Conservation (phyloP, 768 basidiomycete species). For the Rhizopogon roseolus region DNA sequence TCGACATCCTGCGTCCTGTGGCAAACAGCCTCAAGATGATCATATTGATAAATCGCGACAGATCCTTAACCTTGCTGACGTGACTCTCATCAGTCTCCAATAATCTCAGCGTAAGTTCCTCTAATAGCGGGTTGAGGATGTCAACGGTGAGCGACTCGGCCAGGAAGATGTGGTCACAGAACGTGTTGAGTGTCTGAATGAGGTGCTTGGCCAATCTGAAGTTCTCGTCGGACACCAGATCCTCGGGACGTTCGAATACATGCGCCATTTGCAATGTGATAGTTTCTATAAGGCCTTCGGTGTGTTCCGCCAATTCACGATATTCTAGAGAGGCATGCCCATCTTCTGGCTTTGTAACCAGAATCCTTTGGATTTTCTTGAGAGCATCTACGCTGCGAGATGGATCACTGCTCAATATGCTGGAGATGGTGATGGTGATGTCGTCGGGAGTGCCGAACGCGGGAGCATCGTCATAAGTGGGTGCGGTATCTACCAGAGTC, state of each 20-base stretch:
- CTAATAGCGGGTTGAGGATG: constrained; percentile 80
- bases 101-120: constrained; percentile 86
- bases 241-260: constrained; percentile 79
- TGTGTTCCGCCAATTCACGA: constrained; percentile 72
- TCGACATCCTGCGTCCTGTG: constrained; percentile 83
- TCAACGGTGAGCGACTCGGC: constrained; percentile 85
- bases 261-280: constrained; percentile 90
- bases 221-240: constrained; percentile 69
- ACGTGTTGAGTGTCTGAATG: constrained; percentile 92
- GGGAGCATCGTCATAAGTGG: constrained; percentile 18
- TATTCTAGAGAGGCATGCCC: constrained; percentile 68
- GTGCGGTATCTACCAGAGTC: constrained; percentile 27
- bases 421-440: constrained; percentile 80
- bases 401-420: constrained; percentile 84
- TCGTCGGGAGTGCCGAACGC: constrained; percentile 36
- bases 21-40: constrained; percentile 92
- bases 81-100: constrained; percentile 90
- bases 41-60: constrained; percentile 98
- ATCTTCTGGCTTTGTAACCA: constrained; percentile 70
- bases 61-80: constrained; percentile 81
- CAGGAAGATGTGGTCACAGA: constrained; percentile 86
- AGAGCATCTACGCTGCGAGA: constrained; percentile 86
- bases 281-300: constrained; percentile 83
- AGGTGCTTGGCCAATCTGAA: constrained; percentile 96
- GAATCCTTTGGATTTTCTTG: constrained; percentile 87